phyloP scores from a whole-genome alignment of 2,329 filamentous ascomycete genomes.

The Aspergillus sergii region DNA sequence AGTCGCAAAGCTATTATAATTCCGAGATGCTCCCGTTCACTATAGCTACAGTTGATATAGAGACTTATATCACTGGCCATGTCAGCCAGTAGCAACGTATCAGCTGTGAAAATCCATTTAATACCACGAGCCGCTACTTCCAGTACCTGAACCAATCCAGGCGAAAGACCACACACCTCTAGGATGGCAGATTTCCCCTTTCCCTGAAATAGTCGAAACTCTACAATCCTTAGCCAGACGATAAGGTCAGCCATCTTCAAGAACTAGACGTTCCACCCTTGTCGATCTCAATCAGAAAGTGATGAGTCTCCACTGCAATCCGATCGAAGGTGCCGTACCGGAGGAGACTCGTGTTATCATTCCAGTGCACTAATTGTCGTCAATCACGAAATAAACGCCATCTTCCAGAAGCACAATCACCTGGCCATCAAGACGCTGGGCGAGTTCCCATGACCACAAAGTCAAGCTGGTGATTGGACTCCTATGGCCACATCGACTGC shows the following conservation, averaged over 20 bases:
- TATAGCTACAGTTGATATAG: not conserved
- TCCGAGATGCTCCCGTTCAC: not conserved
- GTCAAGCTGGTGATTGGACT: not conserved
- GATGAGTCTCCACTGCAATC: not conserved
- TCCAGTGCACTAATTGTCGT: not conserved
- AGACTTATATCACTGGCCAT: not conserved
- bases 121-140: not conserved
- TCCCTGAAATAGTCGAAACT: not conserved
- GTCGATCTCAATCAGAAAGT: not conserved
- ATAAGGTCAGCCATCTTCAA: not conserved
- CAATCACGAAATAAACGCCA: not conserved
- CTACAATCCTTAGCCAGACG: not conserved
- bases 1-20: not conserved
- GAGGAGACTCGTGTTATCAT: not conserved
- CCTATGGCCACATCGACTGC: not conserved
- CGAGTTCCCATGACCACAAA: not conserved
- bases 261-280: not conserved
- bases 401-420: not conserved
- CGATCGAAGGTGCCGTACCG: not conserved
- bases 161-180: not conserved
- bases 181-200: not conserved
- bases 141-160: not conserved
- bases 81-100: not conserved
- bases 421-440: not conserved
- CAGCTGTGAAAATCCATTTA: not conserved